Evolutionary conservation across 352 stramenopile genomes (phyloP).

Genomic region (Pythium utonaiense): DNA sequence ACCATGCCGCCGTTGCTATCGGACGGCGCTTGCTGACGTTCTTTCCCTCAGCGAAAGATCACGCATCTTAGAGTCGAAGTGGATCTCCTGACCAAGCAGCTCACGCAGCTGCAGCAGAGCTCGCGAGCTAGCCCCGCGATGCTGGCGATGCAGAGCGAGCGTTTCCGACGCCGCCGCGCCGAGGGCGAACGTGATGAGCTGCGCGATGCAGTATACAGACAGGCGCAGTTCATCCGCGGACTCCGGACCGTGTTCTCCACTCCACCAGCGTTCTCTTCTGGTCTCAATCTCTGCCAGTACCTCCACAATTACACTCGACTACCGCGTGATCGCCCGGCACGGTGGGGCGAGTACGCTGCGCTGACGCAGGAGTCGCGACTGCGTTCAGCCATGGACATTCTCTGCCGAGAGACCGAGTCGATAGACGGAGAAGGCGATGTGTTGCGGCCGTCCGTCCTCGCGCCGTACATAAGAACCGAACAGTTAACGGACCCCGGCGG

Average conservation of each 20-base stretch:
- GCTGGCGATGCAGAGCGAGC: background rate
- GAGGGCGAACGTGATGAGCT: background rate
- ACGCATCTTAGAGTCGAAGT: background rate
- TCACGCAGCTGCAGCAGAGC: background rate
- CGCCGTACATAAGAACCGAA: conserved; percentile 2
- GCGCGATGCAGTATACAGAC: background rate
- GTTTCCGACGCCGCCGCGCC: background rate
- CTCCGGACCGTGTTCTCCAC: background rate
- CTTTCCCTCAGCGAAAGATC: background rate
- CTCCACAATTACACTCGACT: conserved; percentile 14
- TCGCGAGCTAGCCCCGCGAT: background rate
- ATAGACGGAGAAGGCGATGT: background rate
- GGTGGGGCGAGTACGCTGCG: conserved; percentile 11
- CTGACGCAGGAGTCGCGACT: conserved; percentile 10
- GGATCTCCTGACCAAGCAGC: background rate
- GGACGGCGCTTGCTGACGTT: no score
- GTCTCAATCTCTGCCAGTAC: conserved; percentile 1
- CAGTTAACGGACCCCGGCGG: conserved; percentile 6
- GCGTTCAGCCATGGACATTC: conserved; percentile 8
- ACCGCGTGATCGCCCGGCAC: conserved; percentile 1
- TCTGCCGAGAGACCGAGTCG: conserved; percentile 16
- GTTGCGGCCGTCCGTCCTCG: background rate
- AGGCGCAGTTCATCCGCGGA: background rate
- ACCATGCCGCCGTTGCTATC: no score
- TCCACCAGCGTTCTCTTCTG: background rate